Conservation (phyloP, 2,329 filamentous ascomycete genomes). For the Fusarium miscanthi region DNA sequence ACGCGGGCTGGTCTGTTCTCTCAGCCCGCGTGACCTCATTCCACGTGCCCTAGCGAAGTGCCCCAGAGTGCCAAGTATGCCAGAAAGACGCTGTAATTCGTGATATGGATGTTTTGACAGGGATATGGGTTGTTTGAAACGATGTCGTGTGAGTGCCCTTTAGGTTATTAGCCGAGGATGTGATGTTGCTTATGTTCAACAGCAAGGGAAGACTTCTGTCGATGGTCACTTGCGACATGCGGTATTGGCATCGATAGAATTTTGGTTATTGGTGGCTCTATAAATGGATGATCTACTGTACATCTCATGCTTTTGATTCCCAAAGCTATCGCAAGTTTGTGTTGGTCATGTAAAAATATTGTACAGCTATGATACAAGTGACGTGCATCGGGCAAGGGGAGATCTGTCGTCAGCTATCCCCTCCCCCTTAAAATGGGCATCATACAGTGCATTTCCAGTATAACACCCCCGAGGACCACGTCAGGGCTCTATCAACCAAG, state of each 20-base stretch:
- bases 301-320: slow-evolving; percentile 22
- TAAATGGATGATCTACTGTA: slow-evolving; percentile 31
- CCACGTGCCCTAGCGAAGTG: slow-evolving; percentile 21
- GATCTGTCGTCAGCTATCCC: slow-evolving; percentile 13
- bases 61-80: not conserved
- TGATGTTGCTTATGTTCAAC: slow-evolving; percentile 3
- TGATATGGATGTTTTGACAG: slow-evolving; percentile 4
- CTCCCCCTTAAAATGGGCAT: slow-evolving; percentile 1
- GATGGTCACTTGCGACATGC: slow-evolving; percentile 22
- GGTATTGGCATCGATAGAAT: slow-evolving; percentile 18
- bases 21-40: slow-evolving; percentile 36
- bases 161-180: slow-evolving; percentile 26
- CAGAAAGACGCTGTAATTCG: slow-evolving; percentile 1
- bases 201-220: not conserved
- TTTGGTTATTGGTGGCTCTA: not conserved
- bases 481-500: slow-evolving; percentile 27
- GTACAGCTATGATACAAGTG: slow-evolving; percentile 29
- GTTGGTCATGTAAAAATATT: slow-evolving; percentile 12
- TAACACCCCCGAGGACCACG: slow-evolving; percentile 1
- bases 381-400: slow-evolving; percentile 26
- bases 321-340: slow-evolving; percentile 6
- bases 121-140: slow-evolving; percentile 4
- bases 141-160: slow-evolving; percentile 1
- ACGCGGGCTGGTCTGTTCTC: slow-evolving; percentile 31
- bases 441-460: slow-evolving; percentile 17